Evolutionary conservation across 345 rosid genomes (phyloP), one percentile per base, ranked within the genome.

Genomic region (Boechera divaricarpa): DNA sequence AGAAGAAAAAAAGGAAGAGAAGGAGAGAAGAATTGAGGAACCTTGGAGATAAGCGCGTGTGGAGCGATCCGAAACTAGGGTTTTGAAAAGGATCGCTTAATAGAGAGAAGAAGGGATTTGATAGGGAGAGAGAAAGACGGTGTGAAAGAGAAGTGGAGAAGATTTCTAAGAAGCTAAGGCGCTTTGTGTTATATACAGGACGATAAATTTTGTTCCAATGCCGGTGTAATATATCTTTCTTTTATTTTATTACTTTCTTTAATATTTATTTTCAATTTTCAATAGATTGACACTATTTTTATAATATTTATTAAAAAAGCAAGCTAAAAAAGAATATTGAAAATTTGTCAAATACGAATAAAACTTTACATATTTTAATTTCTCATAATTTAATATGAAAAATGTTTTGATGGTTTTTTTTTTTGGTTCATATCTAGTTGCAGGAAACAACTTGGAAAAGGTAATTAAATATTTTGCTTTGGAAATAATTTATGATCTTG

Each of bases 11-110:
- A 36, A n/a, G 10, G 0, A 2, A 35, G 3, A 26, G 21, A 21
- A 21, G 28, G 28, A 29, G 16, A 29, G 42, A 33, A 63, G 59
- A 63, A 66, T 51, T 35, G 31, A 78, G 2, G 72, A 54, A 63
- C 49, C 41, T 15, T 10, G 56, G 38, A 61, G 36, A 67, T 7
- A 33, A 69, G 31, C 39, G 10, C 0, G 77, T n/a, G 39, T n/a
- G 76, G 39, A 67, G 73, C 72, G 79, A 81, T 81, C 66, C 57
- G 26, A 77, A 77, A 76, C 76, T 85, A 89, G 89, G 93, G 89
- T 83, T 87, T 79, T 63, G 62, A 60, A 74, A 79, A 63, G 84
- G 85, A 87, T 82, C 85, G 85, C 81, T 63, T 65, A 26, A 18
- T 44, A 79, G 42, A 82, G 82, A 69, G 1, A 31, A 10, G 49